Evolutionary conservation across 1,139 yeast species (phyloP).

Genomic region (Geotrichum reessii): DNA sequence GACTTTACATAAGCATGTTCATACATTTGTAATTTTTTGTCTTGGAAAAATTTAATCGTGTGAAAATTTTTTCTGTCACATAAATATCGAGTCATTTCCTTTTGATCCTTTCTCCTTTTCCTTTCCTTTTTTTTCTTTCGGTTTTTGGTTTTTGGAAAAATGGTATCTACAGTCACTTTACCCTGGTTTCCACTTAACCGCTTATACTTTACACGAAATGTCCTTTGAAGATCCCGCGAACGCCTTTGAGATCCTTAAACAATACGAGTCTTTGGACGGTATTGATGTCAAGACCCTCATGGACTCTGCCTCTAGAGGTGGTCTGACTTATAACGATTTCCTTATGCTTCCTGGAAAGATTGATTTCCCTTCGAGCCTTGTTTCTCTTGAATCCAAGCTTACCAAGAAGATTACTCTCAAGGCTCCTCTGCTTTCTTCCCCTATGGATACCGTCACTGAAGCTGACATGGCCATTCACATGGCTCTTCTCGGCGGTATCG

Average conservation of each 20-base stretch:
- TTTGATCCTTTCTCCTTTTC: not conserved
- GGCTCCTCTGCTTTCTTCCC: conserved; percentile 94
- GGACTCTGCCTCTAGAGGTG: conserved; percentile 89
- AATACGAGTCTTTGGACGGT: conserved; percentile 75
- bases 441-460: conserved; percentile 99
- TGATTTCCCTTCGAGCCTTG: conserved; percentile 74
- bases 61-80: not conserved
- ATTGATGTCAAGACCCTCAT: conserved; percentile 75
- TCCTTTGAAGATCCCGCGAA: conserved; percentile 46
- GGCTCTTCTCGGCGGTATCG: conserved; percentile 98
- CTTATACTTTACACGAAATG: conserved; percentile 11
- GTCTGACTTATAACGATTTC: conserved; percentile 95
- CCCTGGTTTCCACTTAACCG: conserved; percentile 8
- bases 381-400: conserved; percentile 73
- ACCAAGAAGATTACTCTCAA: conserved; percentile 88
- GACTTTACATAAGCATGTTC: not conserved
- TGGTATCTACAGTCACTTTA: conserved; percentile 6
- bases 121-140: conserved; percentile 11
- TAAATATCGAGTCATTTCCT: not conserved
- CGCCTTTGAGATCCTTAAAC: conserved; percentile 62
- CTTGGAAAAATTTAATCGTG: not conserved
- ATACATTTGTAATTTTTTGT: not conserved
- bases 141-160: conserved; percentile 19
- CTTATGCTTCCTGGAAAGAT: conserved; percentile 93
- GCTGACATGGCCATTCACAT: conserved; percentile 95